Conservation (phyloP, 1,139 yeast species). For the Chernovozyma aurita region DNA sequence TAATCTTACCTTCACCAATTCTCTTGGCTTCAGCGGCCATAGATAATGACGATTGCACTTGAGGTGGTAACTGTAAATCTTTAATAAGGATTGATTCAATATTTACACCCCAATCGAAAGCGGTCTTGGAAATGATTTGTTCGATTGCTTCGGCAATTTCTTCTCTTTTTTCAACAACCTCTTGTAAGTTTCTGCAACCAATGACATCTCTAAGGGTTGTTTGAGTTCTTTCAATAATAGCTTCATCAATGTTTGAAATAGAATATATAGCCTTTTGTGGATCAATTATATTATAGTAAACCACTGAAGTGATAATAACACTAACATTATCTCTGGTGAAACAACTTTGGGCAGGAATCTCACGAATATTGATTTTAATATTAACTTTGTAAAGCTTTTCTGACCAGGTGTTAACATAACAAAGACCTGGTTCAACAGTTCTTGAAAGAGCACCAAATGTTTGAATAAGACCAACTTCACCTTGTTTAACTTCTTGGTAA, state of each 20-base stretch:
- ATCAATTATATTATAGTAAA: slow-evolving; percentile 63
- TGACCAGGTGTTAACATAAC: slow-evolving; percentile 60
- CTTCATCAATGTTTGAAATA: slow-evolving; percentile 50
- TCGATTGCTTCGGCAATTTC: slow-evolving; percentile 67
- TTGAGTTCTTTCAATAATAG: slow-evolving; percentile 69
- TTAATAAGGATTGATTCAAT: slow-evolving; percentile 68
- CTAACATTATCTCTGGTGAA: slow-evolving; percentile 70
- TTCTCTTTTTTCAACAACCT: slow-evolving; percentile 71
- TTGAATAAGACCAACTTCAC: slow-evolving; percentile 67
- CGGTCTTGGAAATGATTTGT: slow-evolving; percentile 59
- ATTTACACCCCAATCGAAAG: slow-evolving; percentile 68
- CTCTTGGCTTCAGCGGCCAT: slow-evolving; percentile 77
- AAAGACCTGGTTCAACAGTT: slow-evolving; percentile 68
- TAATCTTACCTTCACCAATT: slow-evolving; percentile 74
- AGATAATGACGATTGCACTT: slow-evolving; percentile 59
- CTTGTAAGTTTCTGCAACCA: slow-evolving; percentile 65
- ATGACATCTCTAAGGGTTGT: slow-evolving; percentile 72
- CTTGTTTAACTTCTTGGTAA: slow-evolving; percentile 59
- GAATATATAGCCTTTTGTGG: slow-evolving; percentile 68
- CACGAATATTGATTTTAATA: slow-evolving; percentile 58
- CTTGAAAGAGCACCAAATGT: slow-evolving; percentile 65
- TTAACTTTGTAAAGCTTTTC: slow-evolving; percentile 53
- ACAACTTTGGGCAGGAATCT: slow-evolving; percentile 64
- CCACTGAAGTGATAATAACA: slow-evolving; percentile 59
- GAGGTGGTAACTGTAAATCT: slow-evolving; percentile 55